Evolutionary conservation across 495 filamentous ascomycete genomes (phyloP), one percentile per base, ranked within the genome.

Genomic region (Neurospora cerealis): DNA sequence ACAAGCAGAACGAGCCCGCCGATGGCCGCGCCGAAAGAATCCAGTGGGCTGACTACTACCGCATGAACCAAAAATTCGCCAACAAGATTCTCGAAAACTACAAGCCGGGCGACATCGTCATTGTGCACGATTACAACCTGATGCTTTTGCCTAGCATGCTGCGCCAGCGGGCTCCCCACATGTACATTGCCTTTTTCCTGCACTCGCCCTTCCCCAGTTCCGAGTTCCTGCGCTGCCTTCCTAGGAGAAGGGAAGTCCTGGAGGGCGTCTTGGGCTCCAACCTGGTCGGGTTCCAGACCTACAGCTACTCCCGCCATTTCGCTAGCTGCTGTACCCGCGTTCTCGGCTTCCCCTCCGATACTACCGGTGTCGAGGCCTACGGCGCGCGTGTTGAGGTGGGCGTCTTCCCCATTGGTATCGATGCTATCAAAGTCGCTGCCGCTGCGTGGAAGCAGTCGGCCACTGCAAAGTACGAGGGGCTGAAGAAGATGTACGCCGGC

Each of bases 191-290:
- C 44, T 96, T 96, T 83, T 98, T 92, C 84, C 85, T 98, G 21
- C 95, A 98, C 79, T 90, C 93, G 21, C 95, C 95, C 2, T 97
- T 97, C 81, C 95, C 95, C 39, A 96, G 93, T 83, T 95, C 93
- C 83, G 95, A 98, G 79, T 97, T 95, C 80, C 88, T 96, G 73
- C 88, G 93, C 9, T 96, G 94, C 79, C 86, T 97, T 48, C 91
- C 93, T 13, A 89, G 92, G 75, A 85, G 95, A 72, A 97, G 96
- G 81, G 93, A 96, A 78, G 86, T 98, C 2, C 85, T 98, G 11
- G 92, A 93, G 75, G 95, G 95, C 37, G 89, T 97, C 70, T 86
- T 98, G 32, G 93, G 94, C 15, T 89, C 95, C 46, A 97, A 97
- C 79, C 90, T 97, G 86, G 86, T 98, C 74, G 93, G 92, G 1